Conservation (phyloP, 2,329 filamentous ascomycete species). For the Sarocladium brachiariae region DNA sequence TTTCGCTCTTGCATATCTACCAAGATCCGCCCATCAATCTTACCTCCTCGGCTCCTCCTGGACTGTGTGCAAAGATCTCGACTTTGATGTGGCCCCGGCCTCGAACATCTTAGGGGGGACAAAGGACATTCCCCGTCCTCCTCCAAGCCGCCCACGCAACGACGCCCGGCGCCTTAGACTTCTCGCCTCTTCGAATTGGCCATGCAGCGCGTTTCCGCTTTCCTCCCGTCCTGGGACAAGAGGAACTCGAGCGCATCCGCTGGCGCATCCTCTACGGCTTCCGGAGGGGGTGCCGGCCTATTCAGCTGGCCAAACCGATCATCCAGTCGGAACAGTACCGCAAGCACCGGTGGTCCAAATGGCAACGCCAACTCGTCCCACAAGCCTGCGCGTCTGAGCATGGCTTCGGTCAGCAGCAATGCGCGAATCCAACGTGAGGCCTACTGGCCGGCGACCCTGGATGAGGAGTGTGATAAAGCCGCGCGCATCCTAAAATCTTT, state of each 20-base stretch:
- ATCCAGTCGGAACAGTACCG: constrained; percentile 11
- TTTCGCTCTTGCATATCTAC: background rate
- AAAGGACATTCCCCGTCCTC: constrained; percentile 7
- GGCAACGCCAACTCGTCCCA: background rate
- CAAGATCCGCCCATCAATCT: background rate
- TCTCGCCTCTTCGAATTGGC: background rate
- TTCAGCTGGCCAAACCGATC: constrained; percentile 13
- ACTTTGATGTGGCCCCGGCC: constrained; percentile 4
- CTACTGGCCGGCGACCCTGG: constrained; percentile 79
- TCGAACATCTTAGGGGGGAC: background rate
- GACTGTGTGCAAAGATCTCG: background rate
- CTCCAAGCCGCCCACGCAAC: background rate
- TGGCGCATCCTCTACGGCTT: background rate
- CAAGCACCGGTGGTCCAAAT: background rate
- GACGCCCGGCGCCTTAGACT: background rate
- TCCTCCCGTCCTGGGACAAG: constrained; percentile 39
- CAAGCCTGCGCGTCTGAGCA: constrained; percentile 11
- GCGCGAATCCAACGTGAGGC: constrained; percentile 47
- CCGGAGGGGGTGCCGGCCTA: constrained; percentile 11
- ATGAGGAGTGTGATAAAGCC: constrained; percentile 87
- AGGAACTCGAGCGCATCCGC: constrained; percentile 25
- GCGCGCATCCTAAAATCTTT: constrained; percentile 85
- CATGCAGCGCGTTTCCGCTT: constrained; percentile 38
- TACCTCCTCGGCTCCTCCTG: background rate
- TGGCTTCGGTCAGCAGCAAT: constrained; percentile 2